Evolutionary conservation across 2,329 filamentous ascomycete species (phyloP), one percentile per base, ranked within the genome.

Genomic region (Cercospora janseana): DNA sequence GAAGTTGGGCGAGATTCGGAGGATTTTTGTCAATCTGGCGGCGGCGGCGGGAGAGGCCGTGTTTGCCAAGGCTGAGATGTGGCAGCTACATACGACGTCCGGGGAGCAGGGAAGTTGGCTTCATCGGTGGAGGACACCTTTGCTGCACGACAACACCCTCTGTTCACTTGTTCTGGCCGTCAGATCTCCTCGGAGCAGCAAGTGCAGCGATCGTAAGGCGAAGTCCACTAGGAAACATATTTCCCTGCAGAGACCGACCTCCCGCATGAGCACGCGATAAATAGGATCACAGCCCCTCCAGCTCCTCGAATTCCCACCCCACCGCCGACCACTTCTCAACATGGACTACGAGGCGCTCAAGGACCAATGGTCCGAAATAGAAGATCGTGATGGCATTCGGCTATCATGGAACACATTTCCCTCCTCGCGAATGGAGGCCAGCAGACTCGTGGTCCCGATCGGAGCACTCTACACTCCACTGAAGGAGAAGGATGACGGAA

Each of bases 381-480:
- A 98, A 76, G 93, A 98, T 67, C 85, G 88, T 62, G 93, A 98
- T 82, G 93, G 93, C 55, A 83, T 97, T 66, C 85, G 93, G 57
- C 79, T 98, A 60, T 96, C 92, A 74, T 98, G 93, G 93, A 98
- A 98, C 70, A 94, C 94, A 55, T 95, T 98, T 67, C 93, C 93
- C 42, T 96, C 91, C 76, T 92, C 92, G 66, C 89, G 93, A 70
- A 96, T 98, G 90, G 91, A 67, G 50, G 65, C 65, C 52, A 66
- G 63, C 56, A 60, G 65, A 23, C 63, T 67, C 46, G 64, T 67
- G 12, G 93, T 97, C 27, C 93, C 93, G 54, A 96, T 98, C 65
- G 93, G 91, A 69, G 91, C 90, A 60, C 80, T 96, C 40, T 97
- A 97, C 72, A 98, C 92, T 2, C 91, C 92, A 4, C 75, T 96